Evolutionary conservation across 208 protist genomes (phyloP).

Genomic region (Trypanosoma caninum): DNA sequence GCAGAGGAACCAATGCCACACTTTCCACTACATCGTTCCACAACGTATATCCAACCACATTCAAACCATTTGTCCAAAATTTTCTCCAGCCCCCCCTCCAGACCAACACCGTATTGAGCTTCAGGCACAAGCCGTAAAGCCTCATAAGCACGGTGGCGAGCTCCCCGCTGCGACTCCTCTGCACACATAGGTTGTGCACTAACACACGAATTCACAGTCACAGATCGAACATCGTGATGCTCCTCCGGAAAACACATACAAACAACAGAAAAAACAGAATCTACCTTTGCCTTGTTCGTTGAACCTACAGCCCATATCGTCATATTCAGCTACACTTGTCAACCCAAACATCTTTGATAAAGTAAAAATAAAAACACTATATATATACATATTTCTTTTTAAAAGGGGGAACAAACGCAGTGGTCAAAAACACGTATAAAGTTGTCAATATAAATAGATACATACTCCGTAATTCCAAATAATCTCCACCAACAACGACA

Average conservation of each 20-base stretch:
- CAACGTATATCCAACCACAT: slow-evolving; percentile 78
- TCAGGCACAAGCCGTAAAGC: slow-evolving; percentile 41
- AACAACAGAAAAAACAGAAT: slow-evolving; percentile 38
- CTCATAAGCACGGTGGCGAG: slow-evolving; percentile 42
- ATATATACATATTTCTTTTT: neutral
- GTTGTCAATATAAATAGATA: no score
- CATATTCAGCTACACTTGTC: slow-evolving; percentile 7
- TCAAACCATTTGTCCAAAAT: slow-evolving; percentile 71
- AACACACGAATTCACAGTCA: slow-evolving; percentile 49
- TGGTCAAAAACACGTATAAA: neutral
- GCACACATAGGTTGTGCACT: slow-evolving; percentile 70
- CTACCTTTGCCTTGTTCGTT: slow-evolving; percentile 73
- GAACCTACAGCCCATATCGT: slow-evolving; percentile 69
- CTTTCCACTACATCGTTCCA: slow-evolving; percentile 46
- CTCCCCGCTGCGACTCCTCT: slow-evolving; percentile 59
- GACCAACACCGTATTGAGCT: slow-evolving; percentile 67
- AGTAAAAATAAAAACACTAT: neutral
- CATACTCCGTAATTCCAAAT: no score
- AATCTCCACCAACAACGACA: no score
- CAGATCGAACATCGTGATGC: slow-evolving; percentile 37
- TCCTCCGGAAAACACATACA: slow-evolving; percentile 55
- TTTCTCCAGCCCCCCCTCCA: slow-evolving; percentile 75
- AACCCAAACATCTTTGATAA: neutral
- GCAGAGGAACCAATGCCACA: slow-evolving; percentile 66
- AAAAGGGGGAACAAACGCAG: neutral